Base-by-base conservation (phyloP, 495 filamentous ascomycete species). In the Penicillium malachiteum region DNA sequence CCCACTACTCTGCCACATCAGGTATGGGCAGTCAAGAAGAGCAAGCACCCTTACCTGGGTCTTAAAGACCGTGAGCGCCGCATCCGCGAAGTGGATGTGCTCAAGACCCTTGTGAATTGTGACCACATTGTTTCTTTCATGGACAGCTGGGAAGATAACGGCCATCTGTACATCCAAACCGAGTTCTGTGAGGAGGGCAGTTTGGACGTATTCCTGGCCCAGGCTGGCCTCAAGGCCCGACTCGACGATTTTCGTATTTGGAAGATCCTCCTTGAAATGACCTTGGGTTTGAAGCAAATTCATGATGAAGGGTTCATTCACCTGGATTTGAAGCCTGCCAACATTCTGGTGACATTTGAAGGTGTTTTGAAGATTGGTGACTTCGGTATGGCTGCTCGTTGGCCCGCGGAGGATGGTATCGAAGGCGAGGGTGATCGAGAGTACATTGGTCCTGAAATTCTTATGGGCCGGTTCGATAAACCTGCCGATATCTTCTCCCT, bases 171-270 rank as follows among this genome's bases (percentile, higher is more conserved):
- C 70, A 97, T 98, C 56, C 92, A 96, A 73, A 97, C 93, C 0
- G 95, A 97, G 58, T 98, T 83, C 65, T 97, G 93, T 65, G 90
- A 95, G 64, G 89, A 95, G 65, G 94, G 94, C 8, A 95, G 89
- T 56, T 72, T 98, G 45, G 88, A 94, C 66, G 71, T 83, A 1
- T 97, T 97, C 67, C 81, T 97, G 10, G 75, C 81, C 9, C 79
- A 87, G 49, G 84, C 89, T 55, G 94, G 94, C 6, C 75, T 84
- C 48, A 90, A 88, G 66, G 91, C 89, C 45, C 84, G 93, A 60
- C 71, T 98, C 52, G 94, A 98, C 75, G 94, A 97, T 67, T 98
- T 97, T 69, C 81, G 94, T 26, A 95, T 97, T 62, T 98, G 94
- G 94, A 98, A 98, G 71, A 91, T 97, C 40, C 73, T 96, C 57